phyloP scores from a whole-genome alignment of 257 asterid species.

The Salvia miltiorrhiza region DNA sequence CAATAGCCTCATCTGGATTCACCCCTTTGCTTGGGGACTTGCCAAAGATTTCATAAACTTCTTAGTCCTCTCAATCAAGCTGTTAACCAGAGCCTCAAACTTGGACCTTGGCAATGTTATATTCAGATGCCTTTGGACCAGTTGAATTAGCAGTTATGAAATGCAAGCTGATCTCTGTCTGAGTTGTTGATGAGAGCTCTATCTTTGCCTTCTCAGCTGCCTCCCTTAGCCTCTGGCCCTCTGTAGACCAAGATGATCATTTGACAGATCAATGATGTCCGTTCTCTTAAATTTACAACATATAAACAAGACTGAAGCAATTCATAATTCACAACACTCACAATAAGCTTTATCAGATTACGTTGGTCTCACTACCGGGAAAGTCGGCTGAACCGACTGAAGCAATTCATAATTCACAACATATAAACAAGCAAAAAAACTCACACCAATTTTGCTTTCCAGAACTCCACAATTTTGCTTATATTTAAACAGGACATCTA shows the following conservation, averaged over 20 bases:
- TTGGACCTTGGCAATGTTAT: slow-evolving; percentile 65
- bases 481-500: no score
- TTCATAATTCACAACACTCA: no score
- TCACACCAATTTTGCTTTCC: no score
- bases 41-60: slow-evolving; percentile 56
- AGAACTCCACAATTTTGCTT: no score
- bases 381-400: no score
- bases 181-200: slow-evolving; percentile 66
- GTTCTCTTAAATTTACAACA: slow-evolving; percentile 53
- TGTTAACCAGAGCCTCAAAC: slow-evolving; percentile 58
- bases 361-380: no score
- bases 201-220: slow-evolving; percentile 81
- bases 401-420: no score
- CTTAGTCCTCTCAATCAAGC: slow-evolving; percentile 62
- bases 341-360: no score
- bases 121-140: slow-evolving; percentile 64
- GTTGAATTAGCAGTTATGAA: slow-evolving; percentile 68
- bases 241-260: slow-evolving; percentile 66
- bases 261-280: slow-evolving; percentile 57
- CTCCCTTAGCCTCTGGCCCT: slow-evolving; percentile 77
- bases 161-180: slow-evolving; percentile 64
- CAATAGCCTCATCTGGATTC: slow-evolving; percentile 77
- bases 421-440: no score
- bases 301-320: no score
- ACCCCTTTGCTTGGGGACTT: slow-evolving; percentile 75